phyloP scores from a whole-genome alignment of 2,329 filamentous ascomycete genomes.

The Fusarium devonianum region DNA sequence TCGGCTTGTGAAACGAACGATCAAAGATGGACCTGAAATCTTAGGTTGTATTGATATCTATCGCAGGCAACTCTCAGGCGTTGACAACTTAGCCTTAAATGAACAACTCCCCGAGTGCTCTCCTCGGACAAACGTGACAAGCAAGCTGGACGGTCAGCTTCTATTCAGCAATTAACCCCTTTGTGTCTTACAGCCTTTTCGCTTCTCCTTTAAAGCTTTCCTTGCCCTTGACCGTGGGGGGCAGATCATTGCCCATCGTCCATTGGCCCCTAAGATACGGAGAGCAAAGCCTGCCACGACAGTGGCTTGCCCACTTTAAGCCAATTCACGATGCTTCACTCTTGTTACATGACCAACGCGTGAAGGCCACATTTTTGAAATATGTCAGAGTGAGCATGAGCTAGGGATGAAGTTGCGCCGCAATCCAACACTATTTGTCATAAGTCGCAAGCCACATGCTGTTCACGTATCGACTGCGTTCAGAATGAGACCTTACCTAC shows the following conservation, averaged over 20 bases:
- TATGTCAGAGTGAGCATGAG: neutral
- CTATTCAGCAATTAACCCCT: constrained; percentile 11
- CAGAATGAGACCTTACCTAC: too few relatives aligned
- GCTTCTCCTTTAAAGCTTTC: constrained; percentile 1
- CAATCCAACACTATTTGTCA: constrained; percentile 8
- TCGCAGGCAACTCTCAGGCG: too few relatives aligned
- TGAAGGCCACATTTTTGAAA: constrained; percentile 7
- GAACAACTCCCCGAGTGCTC: too few relatives aligned
- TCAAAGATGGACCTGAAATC: neutral
- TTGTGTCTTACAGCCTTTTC: constrained; percentile 6
- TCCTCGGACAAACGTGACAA: too few relatives aligned
- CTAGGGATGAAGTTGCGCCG: neutral
- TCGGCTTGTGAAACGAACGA: constrained; percentile 15
- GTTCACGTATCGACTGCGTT: neutral
- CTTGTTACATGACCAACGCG: neutral
- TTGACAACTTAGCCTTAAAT: too few relatives aligned
- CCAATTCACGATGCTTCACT: constrained; percentile 20
- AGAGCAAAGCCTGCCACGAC: constrained; percentile 8
- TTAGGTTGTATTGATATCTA: too few relatives aligned
- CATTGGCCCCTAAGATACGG: constrained; percentile 12
- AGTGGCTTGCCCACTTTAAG: constrained; percentile 20
- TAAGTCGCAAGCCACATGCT: constrained; percentile 6
- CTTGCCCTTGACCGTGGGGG: constrained; percentile 5
- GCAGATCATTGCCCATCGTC: neutral
- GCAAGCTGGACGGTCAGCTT: too few relatives aligned